Conservation (phyloP, 2,329 filamentous ascomycete species). For the Tolypocladium endophyticum region DNA sequence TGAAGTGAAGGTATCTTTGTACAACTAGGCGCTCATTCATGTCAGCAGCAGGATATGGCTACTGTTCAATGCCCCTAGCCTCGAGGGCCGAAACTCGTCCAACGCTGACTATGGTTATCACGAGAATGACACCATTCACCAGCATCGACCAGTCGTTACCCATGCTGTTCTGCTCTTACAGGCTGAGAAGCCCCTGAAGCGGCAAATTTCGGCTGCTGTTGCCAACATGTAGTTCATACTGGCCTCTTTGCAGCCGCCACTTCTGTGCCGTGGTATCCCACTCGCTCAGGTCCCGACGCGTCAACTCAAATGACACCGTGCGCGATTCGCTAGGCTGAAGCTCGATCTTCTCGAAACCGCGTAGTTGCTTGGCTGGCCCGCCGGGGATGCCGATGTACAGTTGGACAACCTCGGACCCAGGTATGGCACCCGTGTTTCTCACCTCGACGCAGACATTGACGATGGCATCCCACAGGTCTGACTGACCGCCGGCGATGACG, state of each 20-base stretch:
- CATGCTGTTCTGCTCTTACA: background rate
- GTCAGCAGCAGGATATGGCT: background rate
- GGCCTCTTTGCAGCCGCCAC: constrained; percentile 42
- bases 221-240: constrained; percentile 34
- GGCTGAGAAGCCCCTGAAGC: constrained; percentile 24
- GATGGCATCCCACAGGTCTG: constrained; percentile 36
- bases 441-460: constrained; percentile 27
- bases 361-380: constrained; percentile 46
- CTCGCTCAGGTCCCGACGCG: constrained; percentile 52
- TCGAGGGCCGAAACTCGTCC: background rate
- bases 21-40: background rate
- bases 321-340: constrained; percentile 33
- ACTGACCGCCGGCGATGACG: constrained; percentile 31
- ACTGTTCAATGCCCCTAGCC: background rate
- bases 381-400: constrained; percentile 36
- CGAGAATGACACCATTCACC: background rate
- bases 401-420: constrained; percentile 36
- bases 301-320: constrained; percentile 41
- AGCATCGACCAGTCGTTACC: background rate
- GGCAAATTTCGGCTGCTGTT: constrained; percentile 35
- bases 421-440: constrained; percentile 28
- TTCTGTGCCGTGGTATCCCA: constrained; percentile 54
- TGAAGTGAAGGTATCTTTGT: background rate
- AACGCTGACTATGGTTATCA: background rate
- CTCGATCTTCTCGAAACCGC: constrained; percentile 53